Base-by-base conservation (phyloP, 208 protist genomes). In the Trypanosoma cruzi region DNA sequence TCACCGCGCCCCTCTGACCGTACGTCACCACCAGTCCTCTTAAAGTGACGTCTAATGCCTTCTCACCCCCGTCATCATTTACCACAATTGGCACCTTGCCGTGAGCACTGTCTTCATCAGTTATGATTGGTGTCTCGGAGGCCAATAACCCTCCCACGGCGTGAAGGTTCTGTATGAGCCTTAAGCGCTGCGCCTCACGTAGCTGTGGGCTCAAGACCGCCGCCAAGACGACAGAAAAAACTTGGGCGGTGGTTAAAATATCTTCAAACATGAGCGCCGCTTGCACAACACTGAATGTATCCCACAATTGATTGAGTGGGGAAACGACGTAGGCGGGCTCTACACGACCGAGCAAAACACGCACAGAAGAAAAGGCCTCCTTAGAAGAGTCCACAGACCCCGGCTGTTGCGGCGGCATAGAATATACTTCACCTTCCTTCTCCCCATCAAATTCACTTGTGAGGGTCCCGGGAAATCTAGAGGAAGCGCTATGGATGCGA, bases 271-370 rank as follows among this genome's bases (percentile, higher is more conserved):
- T 73, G 36, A 95, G 55, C 49, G 83, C 48, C 2, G 79, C 68
- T 40, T 92, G 81, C 61, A 95, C 79, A 5, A 92, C 85, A 42
- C 76, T 80, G 31, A 67, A 79, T 0, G 76, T 84, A 65, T 85
- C 80, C 85, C 89, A 95, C 5, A 65, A 71, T 66, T 89, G 85
- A 66, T 87, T 92, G 10, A 93, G 69, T 34, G 89, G 86, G 28
- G 73, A n/a, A 20, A 90, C 76, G 13, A 79, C 55, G 56, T 95
- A 95, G 4, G 68, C 56, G 4, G 84, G 72, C 24, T 86, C 71
- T 20, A 91, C 78, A 26, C 62, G 71, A 32, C 85, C 89, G 1
- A 83, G 67, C 11, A 95, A 66, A 10, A 94, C 49, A 26, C 64
- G 67, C 42, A 81, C 64, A n/a, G 74, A 74, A 0, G 70, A 67